A percentile compares a stretch with the other conserved stretches of the same genome.
Evolutionary conservation across 345 rosid genomes (phyloP).

Genomic region (Isatis tinctoria): DNA sequence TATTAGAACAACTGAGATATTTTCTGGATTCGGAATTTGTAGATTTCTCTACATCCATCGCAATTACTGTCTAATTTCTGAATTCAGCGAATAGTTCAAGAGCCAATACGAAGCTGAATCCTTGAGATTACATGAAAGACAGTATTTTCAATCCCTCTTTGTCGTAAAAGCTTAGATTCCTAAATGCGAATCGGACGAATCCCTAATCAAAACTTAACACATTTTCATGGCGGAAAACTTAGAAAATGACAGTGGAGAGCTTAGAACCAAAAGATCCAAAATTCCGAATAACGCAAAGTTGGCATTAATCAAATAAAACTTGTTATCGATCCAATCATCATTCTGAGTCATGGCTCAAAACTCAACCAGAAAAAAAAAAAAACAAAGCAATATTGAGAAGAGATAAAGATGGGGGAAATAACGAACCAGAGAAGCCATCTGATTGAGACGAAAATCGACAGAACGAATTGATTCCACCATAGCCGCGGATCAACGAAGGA

Average conservation of each 20-base stretch:
- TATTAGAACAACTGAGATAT: neutral
- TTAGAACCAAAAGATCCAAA: too few relatives aligned
- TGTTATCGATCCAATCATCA: neutral
- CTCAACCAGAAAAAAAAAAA: neutral
- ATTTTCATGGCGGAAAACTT: neutral
- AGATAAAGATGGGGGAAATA: neutral
- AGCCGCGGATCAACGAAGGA: conserved; percentile 26
- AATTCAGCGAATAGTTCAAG: neutral
- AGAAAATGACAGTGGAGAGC: too few relatives aligned
- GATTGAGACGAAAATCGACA: conserved; percentile 19
- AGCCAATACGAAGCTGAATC: neutral
- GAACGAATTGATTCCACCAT: conserved; percentile 22
- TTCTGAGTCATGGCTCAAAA: neutral
- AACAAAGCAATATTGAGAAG: neutral
- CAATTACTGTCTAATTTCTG: neutral
- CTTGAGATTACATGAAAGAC: neutral
- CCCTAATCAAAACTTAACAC: neutral
- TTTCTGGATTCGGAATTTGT: neutral
- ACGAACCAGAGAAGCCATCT: conserved; percentile 34
- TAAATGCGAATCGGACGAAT: neutral
- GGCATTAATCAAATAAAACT: too few relatives aligned
- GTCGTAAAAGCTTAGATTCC: neutral
- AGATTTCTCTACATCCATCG: neutral
- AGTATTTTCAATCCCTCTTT: neutral
- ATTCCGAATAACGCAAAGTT: too few relatives aligned